Evolutionary conservation across 345 rosid species (phyloP), one percentile per base, ranked within the genome.

Genomic region (rapeseed (Brassica napus)): DNA sequence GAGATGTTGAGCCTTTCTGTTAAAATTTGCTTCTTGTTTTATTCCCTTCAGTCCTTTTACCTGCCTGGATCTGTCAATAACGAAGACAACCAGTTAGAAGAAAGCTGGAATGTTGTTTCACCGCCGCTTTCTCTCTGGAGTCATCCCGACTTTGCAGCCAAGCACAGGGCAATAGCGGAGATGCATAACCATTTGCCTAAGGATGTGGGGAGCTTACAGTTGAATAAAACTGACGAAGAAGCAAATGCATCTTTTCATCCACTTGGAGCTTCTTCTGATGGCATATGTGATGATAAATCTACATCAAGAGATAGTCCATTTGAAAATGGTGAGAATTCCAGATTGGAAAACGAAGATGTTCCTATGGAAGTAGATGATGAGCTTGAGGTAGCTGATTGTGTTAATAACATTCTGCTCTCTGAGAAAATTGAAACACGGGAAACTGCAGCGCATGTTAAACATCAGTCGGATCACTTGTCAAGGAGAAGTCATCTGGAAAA

Each of bases 41-140:
- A 84, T 31, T 55, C 66, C 37, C 79, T 79, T 52, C 93, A 94
- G 98, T 91, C 99, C 35, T 93, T 91, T 82, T 94, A 93, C 85
- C 86, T 93, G 76, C 98, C 99, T 49, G 99, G 98, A 18, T 91
- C 97, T 59, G 76, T 90, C 72, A 88, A 85, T 85, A 84, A 65
- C 26, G 84, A 85, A 72, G 93, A 93, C 83, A 90, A 88, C 71
- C 91, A 86, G 76, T 70, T 91, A 83, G 95, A 89, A 6, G 90
- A 88, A 8, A 64, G 68, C 77, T 95, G 98, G 96, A 95, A 93
- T 80, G 0, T 37, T 58, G 80, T 55, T 18, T 68, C 97, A 6
- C 97, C 99, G 2, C 87, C 83, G 30, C 94, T 93, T 31, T 90
- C 85, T 84, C 99, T 95, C 67, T 95, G 99, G 98, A 95, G 99